Conservation (phyloP, 768 basidiomycete genomes). For the Panaeolus cyanescens region DNA sequence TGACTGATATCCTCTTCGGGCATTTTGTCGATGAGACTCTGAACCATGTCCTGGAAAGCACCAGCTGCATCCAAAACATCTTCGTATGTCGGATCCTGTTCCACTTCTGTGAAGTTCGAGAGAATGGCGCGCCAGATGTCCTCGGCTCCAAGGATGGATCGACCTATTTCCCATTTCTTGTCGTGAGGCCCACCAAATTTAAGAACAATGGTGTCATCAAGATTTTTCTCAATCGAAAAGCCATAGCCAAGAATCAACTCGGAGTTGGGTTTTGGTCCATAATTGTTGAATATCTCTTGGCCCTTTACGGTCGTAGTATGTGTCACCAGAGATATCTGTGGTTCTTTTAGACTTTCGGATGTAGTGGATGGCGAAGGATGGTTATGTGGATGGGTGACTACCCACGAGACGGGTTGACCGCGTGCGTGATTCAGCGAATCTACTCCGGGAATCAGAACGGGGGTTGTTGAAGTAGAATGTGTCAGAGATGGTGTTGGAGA, state of each 20-base stretch:
- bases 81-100: constrained; percentile 43
- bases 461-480: constrained; percentile 55
- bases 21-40: constrained; percentile 48
- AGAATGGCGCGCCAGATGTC: constrained; percentile 62
- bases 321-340: constrained; percentile 62
- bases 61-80: constrained; percentile 70
- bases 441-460: constrained; percentile 84
- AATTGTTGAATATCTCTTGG: constrained; percentile 84
- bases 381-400: constrained; percentile 45
- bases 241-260: constrained; percentile 93
- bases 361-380: constrained; percentile 12
- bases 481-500: constrained; percentile 55
- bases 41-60: constrained; percentile 68
- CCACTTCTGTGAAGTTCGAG: constrained; percentile 27
- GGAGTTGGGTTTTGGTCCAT: constrained; percentile 88
- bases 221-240: constrained; percentile 77
- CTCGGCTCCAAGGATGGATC: constrained; percentile 53
- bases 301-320: constrained; percentile 43
- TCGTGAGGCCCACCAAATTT: constrained; percentile 62
- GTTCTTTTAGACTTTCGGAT: constrained; percentile 13
- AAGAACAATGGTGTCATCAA: constrained; percentile 84
- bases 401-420: constrained; percentile 82
- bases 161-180: constrained; percentile 64
- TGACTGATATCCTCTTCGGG: constrained; percentile 33
- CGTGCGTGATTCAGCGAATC: constrained; percentile 88